Evolutionary conservation across 2,329 filamentous ascomycete genomes (phyloP).

Genomic region (Aspergillus alliaceus): DNA sequence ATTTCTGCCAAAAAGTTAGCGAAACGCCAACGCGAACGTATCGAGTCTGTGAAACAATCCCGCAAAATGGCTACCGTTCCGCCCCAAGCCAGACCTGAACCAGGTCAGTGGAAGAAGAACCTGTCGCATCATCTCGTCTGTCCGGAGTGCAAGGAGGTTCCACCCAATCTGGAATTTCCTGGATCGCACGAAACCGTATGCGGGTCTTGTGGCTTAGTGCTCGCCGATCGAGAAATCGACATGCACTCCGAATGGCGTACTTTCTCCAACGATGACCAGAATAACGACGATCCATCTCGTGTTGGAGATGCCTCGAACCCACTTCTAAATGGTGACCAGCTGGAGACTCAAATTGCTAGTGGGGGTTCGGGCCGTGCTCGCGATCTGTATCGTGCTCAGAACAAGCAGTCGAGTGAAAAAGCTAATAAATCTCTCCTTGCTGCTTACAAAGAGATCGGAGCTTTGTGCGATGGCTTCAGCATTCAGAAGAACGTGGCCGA

Average conservation of each 20-base stretch:
- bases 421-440: slow-evolving; percentile 75
- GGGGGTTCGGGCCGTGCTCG: slow-evolving; percentile 70
- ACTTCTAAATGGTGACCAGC: slow-evolving; percentile 83
- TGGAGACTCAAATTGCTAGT: slow-evolving; percentile 84
- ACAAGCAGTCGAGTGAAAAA: slow-evolving; percentile 78
- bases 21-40: slow-evolving; percentile 41
- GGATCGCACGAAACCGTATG: slow-evolving; percentile 93
- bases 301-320: slow-evolving; percentile 92
- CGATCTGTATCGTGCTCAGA: slow-evolving; percentile 80
- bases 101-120: slow-evolving; percentile 70
- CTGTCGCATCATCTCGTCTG: slow-evolving; percentile 84
- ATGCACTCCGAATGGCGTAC: slow-evolving; percentile 98
- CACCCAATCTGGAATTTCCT: slow-evolving; percentile 92
- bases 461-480: slow-evolving; percentile 80
- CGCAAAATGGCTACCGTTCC: slow-evolving; percentile 39
- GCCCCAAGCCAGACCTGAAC: slow-evolving; percentile 41
- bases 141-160: slow-evolving; percentile 84
- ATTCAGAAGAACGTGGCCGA: slow-evolving; percentile 80
- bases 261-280: slow-evolving; percentile 97
- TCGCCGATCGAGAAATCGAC: slow-evolving; percentile 89
- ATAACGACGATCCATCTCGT: slow-evolving; percentile 94
- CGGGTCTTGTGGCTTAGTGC: slow-evolving; percentile 83
- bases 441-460: slow-evolving; percentile 85
- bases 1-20: slow-evolving; percentile 46
- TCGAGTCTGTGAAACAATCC: slow-evolving; percentile 25